Evolutionary conservation across 176 grass and related monocot species (phyloP), one percentile per base, ranked within the genome.

Genomic region (Metroxylon sagu): DNA sequence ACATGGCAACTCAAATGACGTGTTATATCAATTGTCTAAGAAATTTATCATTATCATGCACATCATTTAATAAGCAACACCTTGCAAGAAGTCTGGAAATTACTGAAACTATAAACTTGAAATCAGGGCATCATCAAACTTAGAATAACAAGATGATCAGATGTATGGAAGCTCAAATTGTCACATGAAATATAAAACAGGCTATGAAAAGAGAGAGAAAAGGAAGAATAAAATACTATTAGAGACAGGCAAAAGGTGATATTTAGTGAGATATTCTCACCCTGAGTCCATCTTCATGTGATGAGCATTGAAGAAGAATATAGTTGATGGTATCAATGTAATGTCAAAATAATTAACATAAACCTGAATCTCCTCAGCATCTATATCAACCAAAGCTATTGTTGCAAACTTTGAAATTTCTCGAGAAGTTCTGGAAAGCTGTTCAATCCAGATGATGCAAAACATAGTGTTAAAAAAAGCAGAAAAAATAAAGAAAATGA

Each of bases 201-300:
- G 35, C 7, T 43, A 1, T 43, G 35, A 1, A 43, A 12, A 43
- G 8, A 43, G 35, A 43, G 35, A 43, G 8, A 43, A 43, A 43
- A 10, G 12, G 10, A 14, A 43, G 2, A 43, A 43, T 43, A 10
- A 43, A 43, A 43, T 7, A 43, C 35, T 14, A 10, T 10, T 43
- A 43, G 35, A 43, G 35, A 7, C 14, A 10, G 2, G 2, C 2
- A 28, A 26, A 50, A 50, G n/a, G 14, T 31, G 25, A 59, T 18
- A 12, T 61, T 25, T 59, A 48, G 39, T 23, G 17, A 60, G 0
- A 63, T 18, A 18, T 18, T 55, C 35, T 62, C 77, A 87, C 91
- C 86, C 83, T 18, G 91, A 90, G 77, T 96, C 91, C 80, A 90
- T 87, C 65, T 96, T 96, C 83, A 96, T 96, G 69, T 96, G 91